Base-by-base conservation (phyloP, 2,329 filamentous ascomycete species). In the Fusarium sambucinum region DNA sequence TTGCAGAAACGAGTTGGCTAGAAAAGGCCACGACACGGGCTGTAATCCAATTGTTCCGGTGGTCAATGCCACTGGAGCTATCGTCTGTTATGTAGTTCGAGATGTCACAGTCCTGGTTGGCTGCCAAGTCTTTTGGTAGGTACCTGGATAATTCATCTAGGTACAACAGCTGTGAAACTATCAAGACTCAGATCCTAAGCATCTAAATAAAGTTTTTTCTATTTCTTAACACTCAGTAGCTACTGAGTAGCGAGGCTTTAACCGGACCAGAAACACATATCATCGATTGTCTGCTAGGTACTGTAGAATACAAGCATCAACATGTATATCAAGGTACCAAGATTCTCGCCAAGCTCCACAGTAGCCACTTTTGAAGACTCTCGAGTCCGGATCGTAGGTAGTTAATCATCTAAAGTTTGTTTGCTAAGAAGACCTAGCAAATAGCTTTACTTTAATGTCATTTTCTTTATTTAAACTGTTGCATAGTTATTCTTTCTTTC, bases 291-390 rank as follows among this genome's bases (percentile, higher is more conserved):
- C 35, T 19, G 4, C 30, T 32, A 14, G 44, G 19, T 32, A 35
- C 50, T 44, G 23, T 23, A 40, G 33, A 45, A 52, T 59, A 55
- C 53, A 59, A 65, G 21, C 19, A n/a, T 37, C 33, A 32, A 44
- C 41, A 44, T 37, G 52, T 41, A 44, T 27, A 25, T 23, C 21
- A 40, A 46, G n/a, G 16, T 35, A 17, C 9, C 16, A 17, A 33
- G 35, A 46, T 58, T 46, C 35, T 33, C 21, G 32, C 38, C n/a
- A 37, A 48, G 33, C 38, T 35, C 52, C 38, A 37, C 33, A 32
- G 33, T 41, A n/a, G 25, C 37, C 47, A 48, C 33, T 63, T 63
- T 63, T 51, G 25, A 41, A 42, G 27, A 46, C 35, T 35, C 30
- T 45, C 12, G n/a, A 41, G 14, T 42, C 45, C 8, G 46, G 29